Percentiles rank a stretch among this genome's conserved stretches.
Conservation (phyloP, 176 grass and related monocot species). For the Cymbopogon citratus region DNA sequence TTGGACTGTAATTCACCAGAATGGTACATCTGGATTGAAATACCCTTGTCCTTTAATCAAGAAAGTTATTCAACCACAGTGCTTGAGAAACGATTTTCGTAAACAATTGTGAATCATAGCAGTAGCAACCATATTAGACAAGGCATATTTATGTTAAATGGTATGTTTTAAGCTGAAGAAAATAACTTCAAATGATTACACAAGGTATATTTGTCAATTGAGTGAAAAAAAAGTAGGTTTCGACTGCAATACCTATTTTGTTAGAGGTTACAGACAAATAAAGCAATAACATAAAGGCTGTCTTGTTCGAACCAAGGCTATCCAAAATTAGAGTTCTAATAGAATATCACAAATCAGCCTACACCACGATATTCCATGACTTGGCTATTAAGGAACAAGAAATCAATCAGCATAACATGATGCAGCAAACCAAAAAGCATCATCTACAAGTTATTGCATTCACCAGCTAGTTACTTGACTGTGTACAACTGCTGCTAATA, state of each 20-base stretch:
- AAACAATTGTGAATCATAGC: not conserved
- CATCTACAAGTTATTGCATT: not conserved
- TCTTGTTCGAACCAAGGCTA: not conserved
- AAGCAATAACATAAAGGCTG: not conserved
- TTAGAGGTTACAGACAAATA: not conserved
- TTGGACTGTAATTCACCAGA: not conserved
- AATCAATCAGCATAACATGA: not conserved
- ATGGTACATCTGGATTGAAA: not conserved
- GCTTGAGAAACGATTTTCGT: not conserved
- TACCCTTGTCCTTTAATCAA: not conserved
- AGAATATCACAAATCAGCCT: not conserved
- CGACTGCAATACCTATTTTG: not conserved
- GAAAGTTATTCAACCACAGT: not conserved
- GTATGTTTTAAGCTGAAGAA: not conserved
- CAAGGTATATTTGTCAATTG: not conserved
- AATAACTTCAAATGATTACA: not conserved
- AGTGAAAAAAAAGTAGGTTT: not conserved
- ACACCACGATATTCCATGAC: not conserved
- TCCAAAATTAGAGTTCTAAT: not conserved
- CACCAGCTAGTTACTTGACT: not conserved
- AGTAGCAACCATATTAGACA: not conserved
- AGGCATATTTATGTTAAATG: not conserved
- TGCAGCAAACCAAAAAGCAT: not conserved
- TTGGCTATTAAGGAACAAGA: not conserved
- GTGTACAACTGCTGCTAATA: not conserved